Evolutionary conservation across 257 asterid genomes (phyloP), one percentile per base, ranked within the genome.

Genomic region (Rubia yunnanensis): DNA sequence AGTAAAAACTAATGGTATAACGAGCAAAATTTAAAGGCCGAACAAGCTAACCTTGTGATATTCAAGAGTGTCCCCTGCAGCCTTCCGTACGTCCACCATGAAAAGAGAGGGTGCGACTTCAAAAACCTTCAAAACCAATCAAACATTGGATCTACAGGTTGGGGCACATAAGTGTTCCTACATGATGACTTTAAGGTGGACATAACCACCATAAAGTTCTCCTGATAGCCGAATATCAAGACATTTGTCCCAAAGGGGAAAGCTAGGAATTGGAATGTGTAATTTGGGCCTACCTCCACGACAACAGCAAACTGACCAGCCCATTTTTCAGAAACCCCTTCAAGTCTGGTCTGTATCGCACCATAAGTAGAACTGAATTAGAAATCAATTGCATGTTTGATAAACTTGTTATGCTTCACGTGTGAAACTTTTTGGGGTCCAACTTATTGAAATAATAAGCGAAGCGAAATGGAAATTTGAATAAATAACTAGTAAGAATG

Each of bases 61-160:
- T 74, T 92, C 97, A 65, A 92, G 85, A 55, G 96, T 87, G 68
- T 84, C 98, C 56, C 97, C 99, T 38, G 96, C 95, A 61, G 94
- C 90, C 79, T 89, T 89, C 36, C 99, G 86, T 49, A 86, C 95
- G 65, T 92, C 99, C 73, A 89, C 97, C 99, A 89, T 89, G 69
- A 84, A 92, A 75, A 92, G 97, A 61, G 96, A 81, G 14, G 95
- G 87, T 5, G 95, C 96, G 22, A 92, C 95, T 85, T 89, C 94
- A 71, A 61, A 92, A 64, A 92, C 94, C 97, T 92, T 38, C 17
- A 53, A 18, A 60, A 67, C 55, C 53, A 30, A 64, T 32, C 49
- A 66, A 49, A 31, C 30, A 58, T 18, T 49, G 54, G 60, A 18
- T 31, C 5, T 17, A 10, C 38, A 27, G 35, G 38, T 17, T 7